Conservation (phyloP, 108 stramenopile genomes). For the Pseudonitzschia pungens region DNA sequence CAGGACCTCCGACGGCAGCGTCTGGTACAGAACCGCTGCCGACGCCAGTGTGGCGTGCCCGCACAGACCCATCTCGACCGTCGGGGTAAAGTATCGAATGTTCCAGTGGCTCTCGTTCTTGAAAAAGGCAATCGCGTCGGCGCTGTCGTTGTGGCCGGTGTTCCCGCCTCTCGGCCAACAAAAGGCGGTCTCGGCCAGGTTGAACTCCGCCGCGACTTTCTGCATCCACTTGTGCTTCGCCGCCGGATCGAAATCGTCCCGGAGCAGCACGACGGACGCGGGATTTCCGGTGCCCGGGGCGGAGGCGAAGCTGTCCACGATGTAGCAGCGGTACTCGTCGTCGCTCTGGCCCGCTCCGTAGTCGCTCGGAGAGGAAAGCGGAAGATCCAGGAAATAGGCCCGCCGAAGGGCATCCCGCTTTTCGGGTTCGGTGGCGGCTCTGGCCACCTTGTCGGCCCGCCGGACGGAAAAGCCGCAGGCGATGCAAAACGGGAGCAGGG, state of each 20-base stretch:
- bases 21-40: slow-evolving; percentile 57
- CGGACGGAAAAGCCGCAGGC: slow-evolving; percentile 73
- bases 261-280: slow-evolving; percentile 90
- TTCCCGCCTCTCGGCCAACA: slow-evolving; percentile 41
- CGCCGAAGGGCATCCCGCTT: slow-evolving; percentile 57
- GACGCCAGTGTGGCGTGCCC: slow-evolving; percentile 88
- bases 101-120: slow-evolving; percentile 44
- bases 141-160: background rate
- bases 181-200: slow-evolving; percentile 95
- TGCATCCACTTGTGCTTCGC: slow-evolving; percentile 79
- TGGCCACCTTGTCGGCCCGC: slow-evolving; percentile 53
- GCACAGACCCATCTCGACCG: slow-evolving; percentile 88
- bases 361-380: slow-evolving; percentile 1
- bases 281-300: slow-evolving; percentile 89
- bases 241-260: slow-evolving; percentile 24
- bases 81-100: slow-evolving; percentile 76
- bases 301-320: slow-evolving; percentile 68
- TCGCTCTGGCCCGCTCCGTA: background rate
- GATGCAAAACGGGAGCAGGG: slow-evolving; percentile 77
- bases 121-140: slow-evolving; percentile 7
- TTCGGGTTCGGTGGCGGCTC: slow-evolving; percentile 39
- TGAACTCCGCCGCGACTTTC: slow-evolving; percentile 89
- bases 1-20: slow-evolving; percentile 9
- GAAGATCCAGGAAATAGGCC: slow-evolving; percentile 11
- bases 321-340: slow-evolving; percentile 48